A percentile compares a stretch with the other conserved stretches of the same genome.
Evolutionary conservation across 192 early-diverging fungal species (phyloP).

Genomic region (Coemansia sp.): DNA sequence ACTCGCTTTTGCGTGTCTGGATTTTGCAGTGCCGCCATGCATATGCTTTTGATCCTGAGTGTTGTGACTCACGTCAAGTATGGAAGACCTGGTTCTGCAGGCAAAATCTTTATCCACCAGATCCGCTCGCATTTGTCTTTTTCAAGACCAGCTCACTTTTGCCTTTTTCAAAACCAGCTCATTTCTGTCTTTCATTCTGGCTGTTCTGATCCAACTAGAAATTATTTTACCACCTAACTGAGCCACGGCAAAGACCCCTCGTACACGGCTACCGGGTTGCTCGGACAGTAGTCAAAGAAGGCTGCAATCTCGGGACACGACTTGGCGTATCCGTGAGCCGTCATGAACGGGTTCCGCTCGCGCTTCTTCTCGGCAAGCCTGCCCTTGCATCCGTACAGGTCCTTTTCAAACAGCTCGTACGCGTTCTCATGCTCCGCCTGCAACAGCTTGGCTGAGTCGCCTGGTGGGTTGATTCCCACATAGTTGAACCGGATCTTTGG

Average conservation of each 20-base stretch:
- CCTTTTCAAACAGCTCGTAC: constrained; percentile 41
- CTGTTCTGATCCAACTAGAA: not conserved
- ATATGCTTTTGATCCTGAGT: too few relatives aligned
- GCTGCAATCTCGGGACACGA: constrained; percentile 50
- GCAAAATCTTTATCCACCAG: too few relatives aligned
- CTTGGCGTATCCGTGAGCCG: constrained; percentile 32
- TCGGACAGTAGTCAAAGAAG: constrained; percentile 43
- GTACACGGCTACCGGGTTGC: constrained; percentile 30
- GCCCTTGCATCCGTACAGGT: constrained; percentile 40
- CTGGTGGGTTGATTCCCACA: constrained; percentile 48
- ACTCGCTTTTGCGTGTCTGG: too few relatives aligned
- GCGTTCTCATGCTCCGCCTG: constrained; percentile 29
- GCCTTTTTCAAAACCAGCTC: too few relatives aligned
- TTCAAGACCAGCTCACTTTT: too few relatives aligned
- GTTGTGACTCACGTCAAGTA: too few relatives aligned
- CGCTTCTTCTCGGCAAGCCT: constrained; percentile 37
- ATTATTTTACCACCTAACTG: constrained; percentile 7
- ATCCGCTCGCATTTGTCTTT: too few relatives aligned
- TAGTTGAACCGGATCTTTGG: constrained; percentile 54
- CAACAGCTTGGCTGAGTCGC: constrained; percentile 15
- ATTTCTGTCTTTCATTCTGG: too few relatives aligned
- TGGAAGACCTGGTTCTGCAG: too few relatives aligned
- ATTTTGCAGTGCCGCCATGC: not conserved
- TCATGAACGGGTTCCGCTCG: constrained; percentile 38
- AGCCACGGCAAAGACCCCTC: constrained; percentile 50